Conservation (phyloP, 1,284 basidiomycete genomes). For the Cryptococcus hybrid region DNA sequence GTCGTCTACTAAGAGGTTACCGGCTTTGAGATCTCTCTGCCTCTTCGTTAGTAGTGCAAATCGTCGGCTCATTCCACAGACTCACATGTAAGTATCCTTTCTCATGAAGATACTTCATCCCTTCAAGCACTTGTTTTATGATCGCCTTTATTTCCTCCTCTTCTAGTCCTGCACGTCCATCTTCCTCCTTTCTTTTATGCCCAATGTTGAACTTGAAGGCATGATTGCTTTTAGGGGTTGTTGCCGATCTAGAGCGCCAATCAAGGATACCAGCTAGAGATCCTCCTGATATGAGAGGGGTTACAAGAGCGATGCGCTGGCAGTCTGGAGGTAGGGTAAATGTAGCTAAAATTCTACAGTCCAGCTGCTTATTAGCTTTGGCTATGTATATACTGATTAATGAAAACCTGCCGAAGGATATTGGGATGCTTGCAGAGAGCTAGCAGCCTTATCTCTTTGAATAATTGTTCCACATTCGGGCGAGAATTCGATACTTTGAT, state of each 20-base stretch:
- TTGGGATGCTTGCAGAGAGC: constrained; percentile 41
- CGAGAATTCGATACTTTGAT: constrained; percentile 41
- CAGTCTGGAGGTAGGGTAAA: constrained; percentile 45
- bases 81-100: constrained; percentile 77
- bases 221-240: constrained; percentile 3
- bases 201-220: constrained; percentile 6
- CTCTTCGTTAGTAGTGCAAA: not conserved
- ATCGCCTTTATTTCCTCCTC: constrained; percentile 46
- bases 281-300: constrained; percentile 39
- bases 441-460: constrained; percentile 35
- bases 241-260: constrained; percentile 26
- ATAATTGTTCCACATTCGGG: constrained; percentile 32
- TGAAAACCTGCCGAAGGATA: constrained; percentile 31
- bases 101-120: constrained; percentile 82
- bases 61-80: not conserved
- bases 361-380: not conserved
- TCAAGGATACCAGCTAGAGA: constrained; percentile 40
- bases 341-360: constrained; percentile 34
- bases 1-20: constrained; percentile 84
- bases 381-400: not conserved
- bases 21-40: constrained; percentile 58
- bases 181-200: constrained; percentile 4
- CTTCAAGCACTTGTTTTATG: constrained; percentile 80
- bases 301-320: constrained; percentile 39
- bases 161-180: constrained; percentile 16